Evolutionary conservation across 495 filamentous ascomycete species (phyloP).

Genomic region (Podospora bellae-mahoneyi): DNA sequence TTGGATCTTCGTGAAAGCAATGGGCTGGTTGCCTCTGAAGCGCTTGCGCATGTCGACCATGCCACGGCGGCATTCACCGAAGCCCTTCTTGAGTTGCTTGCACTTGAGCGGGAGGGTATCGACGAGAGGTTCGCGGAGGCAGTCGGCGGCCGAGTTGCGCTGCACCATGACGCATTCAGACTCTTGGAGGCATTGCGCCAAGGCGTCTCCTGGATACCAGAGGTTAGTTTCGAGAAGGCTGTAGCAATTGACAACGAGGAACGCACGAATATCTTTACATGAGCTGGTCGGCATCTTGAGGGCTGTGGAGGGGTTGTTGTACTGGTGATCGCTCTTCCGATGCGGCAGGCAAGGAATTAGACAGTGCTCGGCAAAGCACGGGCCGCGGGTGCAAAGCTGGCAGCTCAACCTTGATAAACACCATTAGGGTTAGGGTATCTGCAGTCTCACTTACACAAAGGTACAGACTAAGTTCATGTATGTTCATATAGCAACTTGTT

Average conservation of each 20-base stretch:
- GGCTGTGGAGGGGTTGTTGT: not conserved
- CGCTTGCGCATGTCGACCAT: constrained; percentile 99
- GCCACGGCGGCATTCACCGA: constrained; percentile 91
- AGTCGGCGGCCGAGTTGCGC: constrained; percentile 80
- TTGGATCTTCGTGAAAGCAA: constrained; percentile 60
- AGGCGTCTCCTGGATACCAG: constrained; percentile 65
- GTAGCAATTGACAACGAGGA: not conserved
- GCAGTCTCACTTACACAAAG: not conserved
- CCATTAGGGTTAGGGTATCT: not conserved
- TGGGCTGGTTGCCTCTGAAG: constrained; percentile 91
- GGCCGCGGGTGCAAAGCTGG: too few species aligned
- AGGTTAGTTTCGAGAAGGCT: constrained; percentile 3
- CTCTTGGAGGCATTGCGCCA: constrained; percentile 90
- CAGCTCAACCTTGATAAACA: too few species aligned
- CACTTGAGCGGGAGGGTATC: constrained; percentile 80
- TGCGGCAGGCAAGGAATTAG: not conserved
- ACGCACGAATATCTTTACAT: constrained; percentile 86
- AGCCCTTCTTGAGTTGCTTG: constrained; percentile 88
- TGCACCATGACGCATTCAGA: constrained; percentile 93
- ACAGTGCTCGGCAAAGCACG: not conserved
- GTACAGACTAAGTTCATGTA: too few species aligned
- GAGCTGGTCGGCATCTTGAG: constrained; percentile 55
- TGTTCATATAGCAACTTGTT: too few species aligned
- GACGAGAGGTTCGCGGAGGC: constrained; percentile 72
- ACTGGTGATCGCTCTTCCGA: not conserved